Conservation (phyloP, 192 early-diverging fungal genomes). For the Powellomyces hirtus region DNA sequence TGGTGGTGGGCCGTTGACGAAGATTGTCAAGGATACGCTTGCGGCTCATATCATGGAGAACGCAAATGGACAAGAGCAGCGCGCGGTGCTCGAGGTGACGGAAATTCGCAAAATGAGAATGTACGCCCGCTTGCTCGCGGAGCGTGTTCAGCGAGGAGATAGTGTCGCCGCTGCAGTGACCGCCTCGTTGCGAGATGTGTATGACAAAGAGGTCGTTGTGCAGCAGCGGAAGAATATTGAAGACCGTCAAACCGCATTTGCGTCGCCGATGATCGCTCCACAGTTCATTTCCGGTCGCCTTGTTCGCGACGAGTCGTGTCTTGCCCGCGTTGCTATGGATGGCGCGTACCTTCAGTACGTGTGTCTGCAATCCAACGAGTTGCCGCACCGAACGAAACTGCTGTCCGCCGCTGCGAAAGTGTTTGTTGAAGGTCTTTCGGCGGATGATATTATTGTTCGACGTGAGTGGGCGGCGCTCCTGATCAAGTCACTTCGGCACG, state of each 20-base stretch:
- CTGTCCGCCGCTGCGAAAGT: constrained; percentile 41
- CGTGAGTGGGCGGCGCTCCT: constrained; percentile 44
- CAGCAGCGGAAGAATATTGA: not conserved
- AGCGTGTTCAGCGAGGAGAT: constrained; percentile 32
- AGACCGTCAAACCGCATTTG: not conserved
- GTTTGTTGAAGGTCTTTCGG: constrained; percentile 53
- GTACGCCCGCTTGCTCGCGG: constrained; percentile 24
- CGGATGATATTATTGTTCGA: constrained; percentile 40
- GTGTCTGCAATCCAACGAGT: constrained; percentile 24
- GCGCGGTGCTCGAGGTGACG: not conserved
- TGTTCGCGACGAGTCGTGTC: constrained; percentile 53
- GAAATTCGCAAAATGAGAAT: constrained; percentile 12
- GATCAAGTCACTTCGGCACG: not conserved
- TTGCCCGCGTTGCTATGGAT: constrained; percentile 53
- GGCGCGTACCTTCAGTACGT: constrained; percentile 53
- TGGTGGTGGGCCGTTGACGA: not conserved
- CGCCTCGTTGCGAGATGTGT: not conserved
- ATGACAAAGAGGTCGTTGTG: not conserved
- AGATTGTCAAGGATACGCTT: not conserved
- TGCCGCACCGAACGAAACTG: constrained; percentile 1
- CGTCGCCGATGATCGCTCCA: not conserved
- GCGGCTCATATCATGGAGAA: not conserved
- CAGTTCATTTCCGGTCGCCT: constrained; percentile 40
- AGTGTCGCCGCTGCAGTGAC: constrained; percentile 5
- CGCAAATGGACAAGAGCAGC: not conserved